Evolutionary conservation across 2,329 filamentous ascomycete genomes (phyloP), one percentile per base, ranked within the genome.

Genomic region (Exophiala sp.): DNA sequence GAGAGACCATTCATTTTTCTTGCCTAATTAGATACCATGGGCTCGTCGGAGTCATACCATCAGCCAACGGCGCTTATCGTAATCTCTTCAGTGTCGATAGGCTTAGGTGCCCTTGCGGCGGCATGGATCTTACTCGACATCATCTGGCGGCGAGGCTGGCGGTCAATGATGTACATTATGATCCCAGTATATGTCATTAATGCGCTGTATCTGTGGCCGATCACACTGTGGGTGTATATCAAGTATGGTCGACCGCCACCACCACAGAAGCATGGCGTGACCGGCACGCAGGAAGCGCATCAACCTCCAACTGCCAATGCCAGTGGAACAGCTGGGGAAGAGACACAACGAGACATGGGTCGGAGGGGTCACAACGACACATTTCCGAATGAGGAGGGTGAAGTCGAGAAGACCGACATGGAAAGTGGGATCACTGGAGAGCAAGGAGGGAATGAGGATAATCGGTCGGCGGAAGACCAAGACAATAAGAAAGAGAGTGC

Each of bases 171-270:
- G 52, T 14, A 10, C 20, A 44, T 55, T 11, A 55, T 55, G 52
- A 55, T 55, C 33, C 52, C 52, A 8, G 52, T 55, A 11, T 55
- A 51, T 35, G 24, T 51, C 36, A 55, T 55, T 35, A 55, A 55
- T 34, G 52, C 52, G n/a, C 47, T 51, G 24, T 55, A 55, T 38
- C 47, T 55, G 16, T 50, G 52, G 47, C 52, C 52, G 24, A 47
- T 55, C 41, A 55, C 52, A 11, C 14, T 52, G 24, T 52, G 48
- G 41, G 29, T 39, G 24, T 55, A 55, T 41, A 11, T 55, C 29
- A 55, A 52, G 24, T 55, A 55, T 34, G 47, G 47, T 20, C 38
- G 52, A 39, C 48, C 52, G 36, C 16, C 32, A 49, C 11, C 21
- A 44, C 47, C 47, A 29, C 9, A 40, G 11, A 50, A 50, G 21